These are phyloP conservation scores for Teunomyces pallodes DNA, from an alignment of 805 yeast species.

Conservation along the genomic window DNA sequence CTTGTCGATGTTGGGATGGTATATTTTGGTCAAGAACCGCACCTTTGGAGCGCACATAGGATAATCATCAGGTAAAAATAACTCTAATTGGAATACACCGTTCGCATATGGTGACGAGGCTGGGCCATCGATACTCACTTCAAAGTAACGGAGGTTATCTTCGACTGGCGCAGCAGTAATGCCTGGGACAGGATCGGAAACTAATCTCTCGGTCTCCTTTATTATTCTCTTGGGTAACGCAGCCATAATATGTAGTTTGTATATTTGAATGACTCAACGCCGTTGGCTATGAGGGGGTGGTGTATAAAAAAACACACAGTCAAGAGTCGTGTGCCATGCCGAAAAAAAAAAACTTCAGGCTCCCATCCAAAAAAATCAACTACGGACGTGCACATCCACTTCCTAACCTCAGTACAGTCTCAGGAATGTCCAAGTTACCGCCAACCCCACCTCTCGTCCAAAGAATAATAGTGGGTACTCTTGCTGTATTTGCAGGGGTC, in stretches of 20 bases:
- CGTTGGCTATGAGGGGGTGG: neutral
- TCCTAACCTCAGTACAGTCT: too few relatives aligned
- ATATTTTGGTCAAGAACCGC: slow-evolving; percentile 87
- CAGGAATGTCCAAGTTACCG: slow-evolving; percentile 17
- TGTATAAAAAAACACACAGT: neutral
- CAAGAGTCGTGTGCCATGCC: neutral
- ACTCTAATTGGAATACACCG: slow-evolving; percentile 77
- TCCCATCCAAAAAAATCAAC: too few relatives aligned
- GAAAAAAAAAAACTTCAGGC: neutral
- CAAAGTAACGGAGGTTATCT: slow-evolving; percentile 88
- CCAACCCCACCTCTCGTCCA: slow-evolving; percentile 36
- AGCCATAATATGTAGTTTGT: slow-evolving; percentile 36
- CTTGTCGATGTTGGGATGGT: slow-evolving; percentile 95
- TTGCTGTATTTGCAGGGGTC: slow-evolving; percentile 34
- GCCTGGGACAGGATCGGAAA: slow-evolving; percentile 95
- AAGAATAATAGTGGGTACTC: slow-evolving; percentile 33
- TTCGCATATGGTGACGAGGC: slow-evolving; percentile 83
- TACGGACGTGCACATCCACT: too few relatives aligned
- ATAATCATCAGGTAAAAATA: slow-evolving; percentile 92
- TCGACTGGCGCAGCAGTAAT: slow-evolving; percentile 92
- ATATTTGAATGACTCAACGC: neutral
- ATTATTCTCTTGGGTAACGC: slow-evolving; percentile 87
- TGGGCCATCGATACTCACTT: slow-evolving; percentile 92
- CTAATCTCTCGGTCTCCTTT: slow-evolving; percentile 91
- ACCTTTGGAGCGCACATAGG: slow-evolving; percentile 98